These are phyloP conservation scores for Chrysosporium keratinophilum DNA, from an alignment of 2,329 filamentous ascomycete genomes.

Conservation along the genomic window DNA sequence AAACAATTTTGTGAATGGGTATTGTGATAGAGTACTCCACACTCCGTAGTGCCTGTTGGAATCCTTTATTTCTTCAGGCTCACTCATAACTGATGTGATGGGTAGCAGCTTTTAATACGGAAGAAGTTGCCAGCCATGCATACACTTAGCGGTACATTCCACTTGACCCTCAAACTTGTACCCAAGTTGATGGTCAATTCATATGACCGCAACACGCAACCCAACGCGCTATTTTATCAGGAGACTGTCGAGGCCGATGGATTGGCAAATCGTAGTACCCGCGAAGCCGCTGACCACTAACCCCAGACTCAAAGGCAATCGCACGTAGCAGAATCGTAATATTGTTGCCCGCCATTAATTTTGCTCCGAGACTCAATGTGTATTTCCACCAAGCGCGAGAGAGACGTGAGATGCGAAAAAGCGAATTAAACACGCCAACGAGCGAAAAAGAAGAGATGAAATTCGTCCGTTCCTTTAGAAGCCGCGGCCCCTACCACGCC, in stretches of 20 bases:
- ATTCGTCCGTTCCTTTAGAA: conserved; percentile 21
- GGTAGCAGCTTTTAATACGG: too few species aligned
- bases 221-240: not conserved
- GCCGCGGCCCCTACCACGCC: conserved; percentile 41
- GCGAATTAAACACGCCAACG: conserved; percentile 3
- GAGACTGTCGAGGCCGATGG: not conserved
- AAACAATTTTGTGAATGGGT: conserved; percentile 7
- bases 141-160: not conserved
- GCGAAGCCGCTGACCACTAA: not conserved
- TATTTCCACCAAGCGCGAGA: conserved; percentile 1
- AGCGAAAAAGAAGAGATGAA: conserved; percentile 7
- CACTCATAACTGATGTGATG: not conserved
- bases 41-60: not conserved
- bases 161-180: not conserved
- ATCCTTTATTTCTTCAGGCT: not conserved
- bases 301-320: not conserved
- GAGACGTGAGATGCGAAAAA: conserved; percentile 18
- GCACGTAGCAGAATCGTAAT: not conserved
- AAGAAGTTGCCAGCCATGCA: not conserved
- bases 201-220: not conserved
- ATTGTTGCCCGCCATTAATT: conserved; percentile 5
- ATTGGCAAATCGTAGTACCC: not conserved
- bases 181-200: not conserved
- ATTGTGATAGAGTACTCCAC: not conserved
- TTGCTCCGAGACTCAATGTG: not conserved